These are phyloP conservation scores for Chlorociboria aeruginascens DNA, from an alignment of 495 filamentous ascomycete species.

Conservation along the genomic window DNA sequence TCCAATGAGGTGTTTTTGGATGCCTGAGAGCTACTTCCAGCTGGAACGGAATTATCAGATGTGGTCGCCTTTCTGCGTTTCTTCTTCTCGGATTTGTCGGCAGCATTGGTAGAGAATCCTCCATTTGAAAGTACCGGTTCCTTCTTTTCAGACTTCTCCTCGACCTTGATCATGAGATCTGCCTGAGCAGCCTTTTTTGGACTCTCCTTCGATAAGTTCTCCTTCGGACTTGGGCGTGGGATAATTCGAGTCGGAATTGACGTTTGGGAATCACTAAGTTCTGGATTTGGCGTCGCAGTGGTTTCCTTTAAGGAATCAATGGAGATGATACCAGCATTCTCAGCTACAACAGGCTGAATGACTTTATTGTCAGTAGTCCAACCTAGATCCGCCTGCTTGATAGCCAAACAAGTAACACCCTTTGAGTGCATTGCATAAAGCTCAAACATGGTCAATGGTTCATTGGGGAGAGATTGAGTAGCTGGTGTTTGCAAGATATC, in stretches of 20 bases:
- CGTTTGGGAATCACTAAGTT: conserved; percentile 13
- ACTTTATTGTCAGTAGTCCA: conserved; percentile 83
- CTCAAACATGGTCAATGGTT: conserved; percentile 57
- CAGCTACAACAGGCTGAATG: conserved; percentile 60
- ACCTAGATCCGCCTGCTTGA: conserved; percentile 80
- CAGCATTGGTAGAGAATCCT: conserved; percentile 1
- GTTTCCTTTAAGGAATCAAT: conserved; percentile 31
- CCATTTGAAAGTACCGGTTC: conserved; percentile 6
- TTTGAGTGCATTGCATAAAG: conserved; percentile 96
- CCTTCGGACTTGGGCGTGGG: conserved; percentile 13
- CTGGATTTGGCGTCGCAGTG: conserved; percentile 23
- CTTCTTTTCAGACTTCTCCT: conserved; percentile 27
- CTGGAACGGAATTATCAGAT: conserved; percentile 1
- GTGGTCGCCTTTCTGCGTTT: conserved; percentile 16
- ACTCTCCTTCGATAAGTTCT: conserved; percentile 9
- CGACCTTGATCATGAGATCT: conserved; percentile 20
- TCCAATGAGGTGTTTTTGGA: conserved; percentile 18
- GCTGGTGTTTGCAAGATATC: conserved; percentile 59
- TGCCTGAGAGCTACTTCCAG: conserved; percentile 3
- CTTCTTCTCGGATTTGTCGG: conserved; percentile 17
- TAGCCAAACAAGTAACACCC: conserved; percentile 73
- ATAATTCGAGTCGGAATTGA: conserved; percentile 10
- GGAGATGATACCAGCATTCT: conserved; percentile 41
- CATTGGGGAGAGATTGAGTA: conserved; percentile 33
- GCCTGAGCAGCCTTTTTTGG: conserved; percentile 12